These are phyloP conservation scores for Crepidotus variabilis DNA, from an alignment of 768 basidiomycete species.

Conservation along the genomic window DNA sequence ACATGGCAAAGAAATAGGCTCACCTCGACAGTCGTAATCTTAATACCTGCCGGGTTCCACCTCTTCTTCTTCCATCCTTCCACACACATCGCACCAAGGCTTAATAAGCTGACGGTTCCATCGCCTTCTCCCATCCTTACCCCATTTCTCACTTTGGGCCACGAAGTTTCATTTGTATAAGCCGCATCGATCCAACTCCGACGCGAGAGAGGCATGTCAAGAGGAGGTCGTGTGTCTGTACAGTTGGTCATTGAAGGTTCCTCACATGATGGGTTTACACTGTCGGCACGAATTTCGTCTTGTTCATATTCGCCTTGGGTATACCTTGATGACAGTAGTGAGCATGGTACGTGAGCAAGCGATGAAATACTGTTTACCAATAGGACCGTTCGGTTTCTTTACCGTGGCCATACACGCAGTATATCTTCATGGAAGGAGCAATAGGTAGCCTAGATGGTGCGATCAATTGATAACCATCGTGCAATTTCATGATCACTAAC, in stretches of 20 bases:
- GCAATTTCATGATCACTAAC: slow-evolving; percentile 27
- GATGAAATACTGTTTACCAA: slow-evolving; percentile 44
- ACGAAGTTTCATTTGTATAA: slow-evolving; percentile 59
- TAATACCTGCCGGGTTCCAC: slow-evolving; percentile 93
- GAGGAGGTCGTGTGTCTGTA: slow-evolving; percentile 35
- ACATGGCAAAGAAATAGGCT: slow-evolving; percentile 8
- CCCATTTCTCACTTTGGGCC: slow-evolving; percentile 74
- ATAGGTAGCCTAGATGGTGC: slow-evolving; percentile 61
- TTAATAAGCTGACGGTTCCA: slow-evolving; percentile 84
- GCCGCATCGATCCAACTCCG: slow-evolving; percentile 84
- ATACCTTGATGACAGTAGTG: slow-evolving; percentile 48
- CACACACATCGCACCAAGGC: slow-evolving; percentile 93
- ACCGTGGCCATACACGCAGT: slow-evolving; percentile 92
- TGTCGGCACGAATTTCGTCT: slow-evolving; percentile 52
- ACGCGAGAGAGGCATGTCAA: slow-evolving; percentile 53
- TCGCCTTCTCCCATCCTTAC: slow-evolving; percentile 95
- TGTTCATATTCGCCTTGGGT: slow-evolving; percentile 65
- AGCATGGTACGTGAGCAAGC: background rate
- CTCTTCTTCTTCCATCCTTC: slow-evolving; percentile 87
- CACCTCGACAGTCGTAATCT: slow-evolving; percentile 85
- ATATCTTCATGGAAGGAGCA: slow-evolving; percentile 90
- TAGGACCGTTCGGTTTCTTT: slow-evolving; percentile 97
- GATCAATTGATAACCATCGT: background rate
- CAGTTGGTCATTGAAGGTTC: slow-evolving; percentile 41
- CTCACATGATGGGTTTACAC: slow-evolving; percentile 36